phyloP scores from a whole-genome alignment of 1,284 basidiomycete species.

The Volvariella surrecta region DNA sequence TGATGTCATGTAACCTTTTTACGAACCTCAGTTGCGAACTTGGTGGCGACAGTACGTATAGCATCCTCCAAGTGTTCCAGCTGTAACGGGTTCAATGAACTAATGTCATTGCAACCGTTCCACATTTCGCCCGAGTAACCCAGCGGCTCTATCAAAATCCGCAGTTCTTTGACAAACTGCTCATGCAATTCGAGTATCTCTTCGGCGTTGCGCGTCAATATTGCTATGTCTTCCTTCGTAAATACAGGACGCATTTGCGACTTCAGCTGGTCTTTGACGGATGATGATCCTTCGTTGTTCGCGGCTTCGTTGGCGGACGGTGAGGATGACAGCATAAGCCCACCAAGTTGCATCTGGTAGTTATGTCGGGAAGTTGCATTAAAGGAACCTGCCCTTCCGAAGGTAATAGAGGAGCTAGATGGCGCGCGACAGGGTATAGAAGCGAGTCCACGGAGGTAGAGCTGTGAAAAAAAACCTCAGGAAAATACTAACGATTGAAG shows the following conservation, averaged over 20 bases:
- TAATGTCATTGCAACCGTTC: constrained; percentile 13
- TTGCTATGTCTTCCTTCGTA: constrained; percentile 42
- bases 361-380: constrained; percentile 1
- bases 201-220: constrained; percentile 64
- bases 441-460: constrained; percentile 35
- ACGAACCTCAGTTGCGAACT: constrained; percentile 59
- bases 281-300: neutral
- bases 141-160: constrained; percentile 43
- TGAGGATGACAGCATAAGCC: constrained; percentile 12
- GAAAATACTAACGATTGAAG: constrained; percentile 1
- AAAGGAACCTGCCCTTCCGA: constrained; percentile 34
- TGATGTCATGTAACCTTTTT: constrained; percentile 7
- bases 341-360: constrained; percentile 24
- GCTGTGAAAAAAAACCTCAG: constrained; percentile 19
- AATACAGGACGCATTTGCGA: constrained; percentile 36
- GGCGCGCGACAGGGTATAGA: constrained; percentile 27
- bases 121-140: constrained; percentile 34
- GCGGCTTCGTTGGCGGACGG: constrained; percentile 5
- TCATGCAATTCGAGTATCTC: constrained; percentile 73
- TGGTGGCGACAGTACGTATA: constrained; percentile 47
- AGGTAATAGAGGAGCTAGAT: constrained; percentile 22
- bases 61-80: constrained; percentile 34
- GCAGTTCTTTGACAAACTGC: constrained; percentile 54
- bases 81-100: constrained; percentile 12
- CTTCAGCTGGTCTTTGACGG: constrained; percentile 28